Conservation (phyloP, 176 grass and related monocot species). For the Paspalum vaginatum region DNA sequence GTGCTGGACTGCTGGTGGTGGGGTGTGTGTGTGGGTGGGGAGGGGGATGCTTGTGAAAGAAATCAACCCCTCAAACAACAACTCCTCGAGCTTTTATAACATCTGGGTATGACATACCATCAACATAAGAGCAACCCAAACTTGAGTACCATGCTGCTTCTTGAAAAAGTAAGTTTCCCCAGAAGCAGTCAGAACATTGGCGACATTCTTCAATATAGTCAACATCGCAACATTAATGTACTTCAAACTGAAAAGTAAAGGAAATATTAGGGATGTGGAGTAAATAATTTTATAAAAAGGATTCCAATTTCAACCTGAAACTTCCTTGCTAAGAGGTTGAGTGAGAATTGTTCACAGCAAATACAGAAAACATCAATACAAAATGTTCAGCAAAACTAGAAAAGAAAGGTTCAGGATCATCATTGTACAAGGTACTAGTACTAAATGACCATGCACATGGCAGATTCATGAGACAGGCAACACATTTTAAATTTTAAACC, state of each 20-base stretch:
- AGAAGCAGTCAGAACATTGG: constrained; percentile 93
- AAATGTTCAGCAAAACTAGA: constrained; percentile 4
- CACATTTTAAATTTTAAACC: neutral
- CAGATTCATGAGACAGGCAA: neutral
- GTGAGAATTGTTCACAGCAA: neutral
- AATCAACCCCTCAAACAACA: neutral
- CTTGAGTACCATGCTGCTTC: constrained; percentile 79
- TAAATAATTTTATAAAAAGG: constrained; percentile 11
- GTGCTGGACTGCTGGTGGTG: no score
- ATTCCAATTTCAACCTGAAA: constrained; percentile 4
- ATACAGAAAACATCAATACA: constrained; percentile 5
- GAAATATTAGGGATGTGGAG: constrained; percentile 20
- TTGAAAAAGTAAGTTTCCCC: constrained; percentile 93
- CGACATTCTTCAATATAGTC: constrained; percentile 92
- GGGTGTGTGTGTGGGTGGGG: no score
- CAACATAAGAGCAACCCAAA: constrained; percentile 83
- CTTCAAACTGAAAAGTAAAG: constrained; percentile 76
- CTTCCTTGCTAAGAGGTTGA: constrained; percentile 27
- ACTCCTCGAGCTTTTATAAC: constrained; percentile 20
- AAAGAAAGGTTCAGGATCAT: neutral
- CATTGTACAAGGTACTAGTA: neutral
- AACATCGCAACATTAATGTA: constrained; percentile 99
- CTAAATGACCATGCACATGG: neutral
- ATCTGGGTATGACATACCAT: constrained; percentile 68
- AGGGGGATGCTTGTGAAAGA: neutral